Percentiles rank a stretch among this genome's conserved stretches.
Evolutionary conservation across 1,284 basidiomycete species (phyloP).

Genomic region (Sporisorium scitamineum): DNA sequence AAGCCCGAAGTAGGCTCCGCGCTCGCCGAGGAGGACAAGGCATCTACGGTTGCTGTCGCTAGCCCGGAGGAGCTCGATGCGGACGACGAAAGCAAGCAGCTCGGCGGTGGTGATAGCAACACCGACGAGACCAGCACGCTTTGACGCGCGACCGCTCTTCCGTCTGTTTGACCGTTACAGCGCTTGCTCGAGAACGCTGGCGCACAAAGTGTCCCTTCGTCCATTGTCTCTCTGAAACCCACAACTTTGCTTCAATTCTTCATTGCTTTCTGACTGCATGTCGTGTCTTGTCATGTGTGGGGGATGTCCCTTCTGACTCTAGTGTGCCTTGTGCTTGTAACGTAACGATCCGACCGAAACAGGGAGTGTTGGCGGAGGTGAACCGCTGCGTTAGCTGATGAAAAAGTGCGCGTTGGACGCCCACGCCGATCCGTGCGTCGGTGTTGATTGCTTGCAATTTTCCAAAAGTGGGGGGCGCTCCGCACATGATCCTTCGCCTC

Average conservation of each 20-base stretch:
- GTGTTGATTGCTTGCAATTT: not conserved
- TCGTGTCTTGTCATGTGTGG: not conserved
- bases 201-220: not conserved
- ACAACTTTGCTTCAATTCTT: not conserved
- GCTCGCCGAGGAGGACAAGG: constrained; percentile 20
- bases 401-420: constrained; percentile 1
- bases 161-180: not conserved
- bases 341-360: not conserved
- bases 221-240: not conserved
- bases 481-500: not conserved
- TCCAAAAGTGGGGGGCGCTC: constrained; percentile 13
- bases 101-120: constrained; percentile 19
- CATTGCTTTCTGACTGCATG: not conserved
- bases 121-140: constrained; percentile 34
- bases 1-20: constrained; percentile 31
- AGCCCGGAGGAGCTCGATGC: constrained; percentile 36
- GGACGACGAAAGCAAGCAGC: constrained; percentile 35
- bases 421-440: constrained; percentile 22
- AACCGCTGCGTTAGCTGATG: constrained; percentile 9
- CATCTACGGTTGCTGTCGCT: constrained; percentile 13
- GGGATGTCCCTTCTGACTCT: not conserved
- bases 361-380: constrained; percentile 16
- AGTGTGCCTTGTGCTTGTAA: not conserved
- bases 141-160: not conserved
- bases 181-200: not conserved